These are phyloP conservation scores for Senna siamea DNA, from an alignment of 306 rosid genomes.

Conservation along the genomic window DNA sequence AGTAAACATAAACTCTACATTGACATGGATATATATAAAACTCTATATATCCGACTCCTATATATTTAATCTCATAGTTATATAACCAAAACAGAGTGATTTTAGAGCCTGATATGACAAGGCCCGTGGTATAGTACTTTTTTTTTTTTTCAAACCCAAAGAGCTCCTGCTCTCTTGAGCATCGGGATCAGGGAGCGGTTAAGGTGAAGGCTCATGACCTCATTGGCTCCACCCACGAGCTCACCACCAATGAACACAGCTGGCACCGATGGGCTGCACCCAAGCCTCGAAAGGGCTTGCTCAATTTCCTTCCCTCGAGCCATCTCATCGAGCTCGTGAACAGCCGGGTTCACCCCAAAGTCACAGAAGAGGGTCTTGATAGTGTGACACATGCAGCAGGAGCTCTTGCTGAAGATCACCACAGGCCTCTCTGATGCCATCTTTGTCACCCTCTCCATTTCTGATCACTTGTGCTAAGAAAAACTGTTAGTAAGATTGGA, in stretches of 20 bases:
- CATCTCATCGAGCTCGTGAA: slow-evolving; percentile 87
- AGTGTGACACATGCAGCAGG: slow-evolving; percentile 88
- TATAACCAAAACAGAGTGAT: slow-evolving; percentile 35
- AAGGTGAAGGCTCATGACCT: slow-evolving; percentile 93
- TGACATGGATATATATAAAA: slow-evolving; percentile 17
- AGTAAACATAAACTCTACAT: slow-evolving; percentile 16
- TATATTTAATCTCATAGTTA: slow-evolving; percentile 27
- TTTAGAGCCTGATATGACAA: slow-evolving; percentile 23
- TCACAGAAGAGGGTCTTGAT: slow-evolving; percentile 80
- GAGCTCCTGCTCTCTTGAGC: slow-evolving; percentile 87
- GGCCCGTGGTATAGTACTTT: neutral
- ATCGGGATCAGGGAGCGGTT: slow-evolving; percentile 81
- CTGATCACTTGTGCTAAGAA: no score
- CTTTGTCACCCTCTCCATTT: slow-evolving; percentile 76
- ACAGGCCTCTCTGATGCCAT: slow-evolving; percentile 89
- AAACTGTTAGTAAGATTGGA: neutral
- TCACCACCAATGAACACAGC: slow-evolving; percentile 85
- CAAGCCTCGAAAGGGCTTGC: slow-evolving; percentile 74
- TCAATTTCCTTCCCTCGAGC: slow-evolving; percentile 86
- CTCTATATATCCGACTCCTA: slow-evolving; percentile 24
- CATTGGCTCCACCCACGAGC: slow-evolving; percentile 85
- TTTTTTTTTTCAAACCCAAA: slow-evolving; percentile 62
- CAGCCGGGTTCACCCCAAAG: slow-evolving; percentile 85
- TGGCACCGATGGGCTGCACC: slow-evolving; percentile 78
- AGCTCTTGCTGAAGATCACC: slow-evolving; percentile 92